Evolutionary conservation across 2,329 filamentous ascomycete species (phyloP), one percentile per base, ranked within the genome.

Genomic region (Monosporascus sp.): DNA sequence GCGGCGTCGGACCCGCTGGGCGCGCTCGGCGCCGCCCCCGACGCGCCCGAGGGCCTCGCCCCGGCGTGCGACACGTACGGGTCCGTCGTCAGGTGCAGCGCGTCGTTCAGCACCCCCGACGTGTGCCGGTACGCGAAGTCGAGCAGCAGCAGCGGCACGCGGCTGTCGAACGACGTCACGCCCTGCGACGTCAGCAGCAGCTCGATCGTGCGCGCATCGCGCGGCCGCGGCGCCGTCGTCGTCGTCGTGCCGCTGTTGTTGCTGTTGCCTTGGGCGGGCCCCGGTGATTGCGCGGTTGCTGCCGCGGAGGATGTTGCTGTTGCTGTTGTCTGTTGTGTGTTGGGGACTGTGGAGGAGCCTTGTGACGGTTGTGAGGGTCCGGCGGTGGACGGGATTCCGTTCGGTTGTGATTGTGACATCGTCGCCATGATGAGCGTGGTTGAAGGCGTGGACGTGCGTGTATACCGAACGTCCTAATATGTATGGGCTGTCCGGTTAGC

Each of bases 61-160:
- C 80, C 80, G 2, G 80, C 81, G 52, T 82, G 78, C 7, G 77
- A 72, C 20, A 81, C 76, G 72, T 89, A 88, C 7, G 86, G 86
- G 68, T 90, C 87, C 7, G 82, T 79, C 6, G 80, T 78, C 26
- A 89, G 80, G 64, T 88, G 85, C 17, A 89, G 72, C 7, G 84
- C 86, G 72, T 91, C 88, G 60, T 76, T 83, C 20, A 92, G 82
- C 37, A 92, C 78, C 53, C 82, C 80, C 1, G 84, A 84, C 9
- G 87, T 89, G 77, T 91, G 89, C 38, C 89, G 85, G 78, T 94
- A 94, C 48, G 89, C 88, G 67, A 93, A 93, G 74, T 94, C 89
- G 68, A 94, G 85, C 48, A 94, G 84, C 54, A 92, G 84, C 1
- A 93, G 80, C 0, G 89, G 89, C 1, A 94, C 89, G 64, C 89